Evolutionary conservation across 2,329 filamentous ascomycete species (phyloP), one percentile per base, ranked within the genome.

Genomic region (Colletotrichum neosansevieriae): DNA sequence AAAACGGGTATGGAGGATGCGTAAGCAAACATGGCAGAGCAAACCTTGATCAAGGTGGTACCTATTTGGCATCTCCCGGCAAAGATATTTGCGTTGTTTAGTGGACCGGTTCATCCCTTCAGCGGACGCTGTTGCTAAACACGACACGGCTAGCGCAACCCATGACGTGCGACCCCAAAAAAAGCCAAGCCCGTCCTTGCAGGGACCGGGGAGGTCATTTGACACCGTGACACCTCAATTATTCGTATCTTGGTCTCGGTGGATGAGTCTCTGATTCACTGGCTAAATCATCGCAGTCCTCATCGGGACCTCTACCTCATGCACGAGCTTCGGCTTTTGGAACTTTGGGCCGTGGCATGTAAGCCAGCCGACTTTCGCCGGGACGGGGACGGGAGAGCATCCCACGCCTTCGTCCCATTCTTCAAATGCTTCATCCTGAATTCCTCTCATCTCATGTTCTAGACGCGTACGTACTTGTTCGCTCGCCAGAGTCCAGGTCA

Each of bases 61-160:
- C n/a, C n/a, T n/a, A 56, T 21, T 34, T 38, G 38, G 32, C 9
- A 54, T 17, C 13, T 34, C 21, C 19, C 38, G 12, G 49, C 19
- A 10, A 45, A 38, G 32, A 15, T 47, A 51, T 49, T 12, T 58
- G 54, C 42, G 10, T 36, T 24, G 13, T 24, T 24, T 51, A 24
- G 47, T 54, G 47, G 32, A 64, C n/a, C 38, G 4, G 65, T 65
- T 65, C 60, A 54, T 65, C 65, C 53, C 45, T 64, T 49, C 60
- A 56, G 44, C 32, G 29, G 36, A 38, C 24, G 50, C 50, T 54
- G 38, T 15, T 67, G 42, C 17, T 63, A 44, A 53, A 54, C 47
- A 58, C 65, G 53, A 58, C 29, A 64, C 59, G 38, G 53, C 34
- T 51, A 47, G 34, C 45, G 58, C 21, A 47, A 32, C 15, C 19